Evolutionary conservation across 495 filamentous ascomycete genomes (phyloP), one percentile per base, ranked within the genome.

Genomic region (Cudoniella acicularis): DNA sequence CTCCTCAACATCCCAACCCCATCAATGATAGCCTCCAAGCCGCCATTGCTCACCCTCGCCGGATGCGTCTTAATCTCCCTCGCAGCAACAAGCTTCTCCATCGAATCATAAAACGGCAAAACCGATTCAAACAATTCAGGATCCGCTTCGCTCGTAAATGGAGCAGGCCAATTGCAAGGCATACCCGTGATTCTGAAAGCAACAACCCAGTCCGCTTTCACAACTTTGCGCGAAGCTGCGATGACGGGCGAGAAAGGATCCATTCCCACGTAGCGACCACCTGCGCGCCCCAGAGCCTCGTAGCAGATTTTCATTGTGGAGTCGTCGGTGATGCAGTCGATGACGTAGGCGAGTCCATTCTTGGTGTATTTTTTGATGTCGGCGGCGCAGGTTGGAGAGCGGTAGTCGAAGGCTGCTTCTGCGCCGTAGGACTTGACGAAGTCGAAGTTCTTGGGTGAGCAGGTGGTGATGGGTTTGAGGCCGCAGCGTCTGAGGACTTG

Each of bases 401-500:
- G 69, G 67, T 88, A 86, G 66, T 89, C 83, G 47, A 85, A 80
- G 1, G 76, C 81, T 20, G 72, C 54, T 17, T 53, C 71, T 0
- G 84, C 85, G 4, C 86, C 83, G 0, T 84, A 72, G 1, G 52
- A 61, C 59, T 75, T 76, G 42, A 80, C 68, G 48, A 75, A 77
- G 0, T 75, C 75, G 41, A 80, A 76, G 66, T 87, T 87, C 59
- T 74, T 74, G 0, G 70, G 66, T 1, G 77, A 79, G 1, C 79
- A 73, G 0, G 82, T 85, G 0, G 78, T 71, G 49, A 86, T 67
- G 2, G 87, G 84, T 13, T 79, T 74, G 26, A 79, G 80, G 1
- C 86, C 86, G 0, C 84, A 72, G 0, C 43, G 13, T 70, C 77
- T 18, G n/a, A 62, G 52, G 10, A 88, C 74, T 62, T 88, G 87